Conservation (phyloP, 2,329 filamentous ascomycete genomes). For the Colletotrichum tamarilloi region DNA sequence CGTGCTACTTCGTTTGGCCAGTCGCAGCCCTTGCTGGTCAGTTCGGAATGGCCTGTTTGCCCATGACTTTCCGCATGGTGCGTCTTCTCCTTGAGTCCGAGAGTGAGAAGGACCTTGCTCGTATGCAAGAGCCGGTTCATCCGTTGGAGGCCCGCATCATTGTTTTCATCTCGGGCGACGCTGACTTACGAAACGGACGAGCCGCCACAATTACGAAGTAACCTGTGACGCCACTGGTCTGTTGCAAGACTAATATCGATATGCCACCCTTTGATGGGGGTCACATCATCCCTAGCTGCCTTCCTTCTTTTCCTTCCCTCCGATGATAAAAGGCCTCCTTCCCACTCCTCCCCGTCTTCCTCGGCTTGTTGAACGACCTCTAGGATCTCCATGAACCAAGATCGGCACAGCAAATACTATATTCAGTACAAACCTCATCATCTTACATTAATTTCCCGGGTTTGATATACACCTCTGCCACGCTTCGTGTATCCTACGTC, state of each 20-base stretch:
- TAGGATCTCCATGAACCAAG: not conserved
- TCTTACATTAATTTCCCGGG: not conserved
- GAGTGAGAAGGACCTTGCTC: not conserved
- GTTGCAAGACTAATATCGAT: not conserved
- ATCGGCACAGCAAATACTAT: not conserved
- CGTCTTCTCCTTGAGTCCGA: not conserved
- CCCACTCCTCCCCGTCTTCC: not conserved
- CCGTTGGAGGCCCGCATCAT: not conserved
- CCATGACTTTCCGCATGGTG: not conserved
- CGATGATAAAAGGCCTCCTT: constrained; percentile 11
- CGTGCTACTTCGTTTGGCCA: constrained; percentile 11
- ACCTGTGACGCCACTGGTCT: constrained; percentile 12
- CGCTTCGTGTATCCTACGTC: not conserved
- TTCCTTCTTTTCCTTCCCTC: not conserved
- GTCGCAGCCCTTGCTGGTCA: constrained; percentile 2
- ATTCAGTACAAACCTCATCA: not conserved
- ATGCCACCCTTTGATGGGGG: not conserved
- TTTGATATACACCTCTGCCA: not conserved
- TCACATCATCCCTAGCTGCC: not conserved
- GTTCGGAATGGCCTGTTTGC: not conserved
- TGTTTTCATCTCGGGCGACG: not conserved
- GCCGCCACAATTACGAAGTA: not conserved
- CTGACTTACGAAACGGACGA: constrained; percentile 4
- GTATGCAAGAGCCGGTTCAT: not conserved
- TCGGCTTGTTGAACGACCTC: not conserved